Base-by-base conservation (phyloP, 2,329 filamentous ascomycete species). In the Colletotrichum cuscutae region DNA sequence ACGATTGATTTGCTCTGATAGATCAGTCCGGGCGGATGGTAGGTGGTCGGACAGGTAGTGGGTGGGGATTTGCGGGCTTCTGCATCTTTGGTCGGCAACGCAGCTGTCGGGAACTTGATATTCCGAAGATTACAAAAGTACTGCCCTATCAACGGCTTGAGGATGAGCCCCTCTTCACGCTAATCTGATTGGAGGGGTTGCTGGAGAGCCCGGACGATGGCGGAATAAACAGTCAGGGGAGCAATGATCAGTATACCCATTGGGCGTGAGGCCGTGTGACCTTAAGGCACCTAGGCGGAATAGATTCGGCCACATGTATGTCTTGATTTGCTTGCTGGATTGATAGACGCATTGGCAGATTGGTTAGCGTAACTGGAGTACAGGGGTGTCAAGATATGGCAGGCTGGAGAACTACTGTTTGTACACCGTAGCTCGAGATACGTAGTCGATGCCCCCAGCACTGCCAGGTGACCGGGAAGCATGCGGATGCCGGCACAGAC, bases 1-100 rank as follows among this genome's bases (percentile, higher is more conserved):
- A 26, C 75, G 68, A 32, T 75, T 62, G 61, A 81, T 80, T 28
- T 77, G 73, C 61, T 78, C 72, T n/a, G 74, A 76, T 58, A n/a
- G n/a, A n/a, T n/a, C n/a, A n/a, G n/a, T n/a, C n/a, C n/a, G n/a
- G n/a, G n/a, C n/a, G n/a, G n/a, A 65, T 46, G 37, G 15, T 46
- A 46, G 3, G 37, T 46, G 37, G 37, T 46, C 15, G 37, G n/a
- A n/a, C n/a, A n/a, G n/a, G n/a, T n/a, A 46, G 37, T 6, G 37
- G 37, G 3, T 46, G 37, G 37, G 37, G 37, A 46, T 46, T 46
- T 7, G 37, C 37, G 37, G 37, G 37, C 37, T 46, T 46, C 37
- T 46, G 37, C 37, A 46, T 46, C 37, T 46, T 46, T 19, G 37
- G 37, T 46, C 6, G 37, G 37, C 37, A 15, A 46, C 37, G 37